Evolutionary conservation across 257 asterid species (phyloP).

Genomic region (Cynanchum wilfordii): DNA sequence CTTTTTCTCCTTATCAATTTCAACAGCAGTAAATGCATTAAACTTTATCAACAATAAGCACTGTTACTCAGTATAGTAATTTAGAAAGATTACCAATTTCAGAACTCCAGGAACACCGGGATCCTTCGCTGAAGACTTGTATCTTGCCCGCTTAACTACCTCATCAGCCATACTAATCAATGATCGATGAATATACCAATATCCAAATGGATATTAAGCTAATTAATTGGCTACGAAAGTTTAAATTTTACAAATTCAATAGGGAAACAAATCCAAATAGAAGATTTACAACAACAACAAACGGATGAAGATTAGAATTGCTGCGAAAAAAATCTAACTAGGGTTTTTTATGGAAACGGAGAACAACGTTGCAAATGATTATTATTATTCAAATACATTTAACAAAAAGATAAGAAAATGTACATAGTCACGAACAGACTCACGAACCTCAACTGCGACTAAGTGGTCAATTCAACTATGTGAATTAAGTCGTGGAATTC

Average conservation of each 20-base stretch:
- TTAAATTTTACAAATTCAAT: background rate
- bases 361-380: too few species aligned
- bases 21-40: background rate
- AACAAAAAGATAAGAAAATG: too few species aligned
- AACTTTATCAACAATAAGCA: background rate
- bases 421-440: too few species aligned
- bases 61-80: constrained; percentile 9
- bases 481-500: too few species aligned
- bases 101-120: constrained; percentile 75
- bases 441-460: too few species aligned
- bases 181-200: background rate
- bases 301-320: background rate
- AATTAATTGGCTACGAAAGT: background rate
- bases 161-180: constrained; percentile 49
- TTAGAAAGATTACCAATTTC: constrained; percentile 50
- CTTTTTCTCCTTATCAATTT: background rate
- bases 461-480: too few species aligned
- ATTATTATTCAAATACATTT: too few species aligned
- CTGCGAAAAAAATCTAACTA: too few species aligned
- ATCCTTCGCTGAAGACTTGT: constrained; percentile 63
- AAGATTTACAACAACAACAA: background rate
- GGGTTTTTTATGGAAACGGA: too few species aligned
- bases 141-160: constrained; percentile 69
- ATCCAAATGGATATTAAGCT: background rate
- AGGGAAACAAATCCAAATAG: background rate